Evolutionary conservation across 2,329 filamentous ascomycete species (phyloP), one percentile per base, ranked within the genome.

Genomic region (Claviceps arundinis): DNA sequence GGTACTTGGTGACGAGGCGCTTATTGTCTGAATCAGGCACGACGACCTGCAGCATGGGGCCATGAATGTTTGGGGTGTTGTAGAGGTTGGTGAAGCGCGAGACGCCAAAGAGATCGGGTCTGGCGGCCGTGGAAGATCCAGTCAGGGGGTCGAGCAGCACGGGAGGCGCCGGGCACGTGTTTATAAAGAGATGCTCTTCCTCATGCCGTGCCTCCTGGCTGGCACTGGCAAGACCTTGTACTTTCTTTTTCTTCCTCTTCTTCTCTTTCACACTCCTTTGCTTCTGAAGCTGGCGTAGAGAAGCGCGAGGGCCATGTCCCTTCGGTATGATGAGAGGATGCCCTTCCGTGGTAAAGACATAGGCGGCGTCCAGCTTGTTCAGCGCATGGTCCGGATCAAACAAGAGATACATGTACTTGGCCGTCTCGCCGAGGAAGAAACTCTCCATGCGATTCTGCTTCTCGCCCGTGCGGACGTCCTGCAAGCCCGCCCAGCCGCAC

Each of bases 371-470:
- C 41, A 94, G 71, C 19, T 81, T 83, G 67, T 97, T 97, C 43
- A 98, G 71, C 0, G 90, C 89, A 68, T 97, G 93, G 14, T 82
- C 77, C 4, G 83, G 77, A 58, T 95, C 87, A 65, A 94, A 97
- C 2, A 97, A 78, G 51, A 98, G 72, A 65, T 94, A 97, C 56
- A 98, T 74, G 66, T 98, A 98, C 68, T 97, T 96, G 45, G 89
- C 84, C 1, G 93, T 98, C 68, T 98, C 93, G 14, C 93, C 91
- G 1, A 98, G 76, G 62, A 97, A 97, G 74, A 97, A 98, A 65
- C 91, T 97, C 68, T 98, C 93, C 93, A 97, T 97, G 37, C 93
- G 85, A 65, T 98, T 90, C 59, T 81, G 87, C 67, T 89, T 81
- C 68, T 96, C 88, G 3, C 91, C 91, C 5, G 80, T 87, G 37